These are phyloP conservation scores for Hysterangium stoloniferum DNA, from an alignment of 768 basidiomycete genomes.

Conservation along the genomic window DNA sequence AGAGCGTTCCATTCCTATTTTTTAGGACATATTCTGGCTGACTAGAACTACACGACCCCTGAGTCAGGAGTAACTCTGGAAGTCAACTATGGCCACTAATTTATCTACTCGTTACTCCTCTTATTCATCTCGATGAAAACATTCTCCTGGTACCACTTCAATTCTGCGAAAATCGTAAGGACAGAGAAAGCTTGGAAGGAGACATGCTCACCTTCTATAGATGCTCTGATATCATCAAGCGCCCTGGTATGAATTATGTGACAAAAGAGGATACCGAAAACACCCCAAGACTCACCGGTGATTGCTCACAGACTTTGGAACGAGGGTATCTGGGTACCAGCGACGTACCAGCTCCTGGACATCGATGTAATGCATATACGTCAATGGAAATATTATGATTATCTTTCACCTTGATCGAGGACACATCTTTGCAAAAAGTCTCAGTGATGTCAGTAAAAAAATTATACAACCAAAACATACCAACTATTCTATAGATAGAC, in stretches of 20 bases:
- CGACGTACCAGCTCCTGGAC: constrained; percentile 62
- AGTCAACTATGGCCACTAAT: too few relatives aligned
- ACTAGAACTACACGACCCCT: too few relatives aligned
- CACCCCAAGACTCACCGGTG: constrained; percentile 48
- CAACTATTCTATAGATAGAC: constrained; percentile 49
- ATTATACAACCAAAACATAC: constrained; percentile 32
- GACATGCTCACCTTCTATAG: constrained; percentile 52
- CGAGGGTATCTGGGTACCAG: constrained; percentile 48
- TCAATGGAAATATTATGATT: background rate
- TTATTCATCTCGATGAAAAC: too few relatives aligned
- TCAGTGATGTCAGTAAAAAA: background rate
- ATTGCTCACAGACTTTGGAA: constrained; percentile 27
- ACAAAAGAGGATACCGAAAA: background rate
- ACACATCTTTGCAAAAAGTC: constrained; percentile 50
- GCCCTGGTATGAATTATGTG: constrained; percentile 41
- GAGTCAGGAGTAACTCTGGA: too few relatives aligned
- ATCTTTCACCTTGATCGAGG: constrained; percentile 61
- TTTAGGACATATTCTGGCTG: too few relatives aligned
- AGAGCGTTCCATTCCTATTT: too few relatives aligned
- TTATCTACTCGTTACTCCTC: too few relatives aligned
- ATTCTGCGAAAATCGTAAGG: constrained; percentile 37
- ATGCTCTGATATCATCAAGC: constrained; percentile 70
- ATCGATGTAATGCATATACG: background rate
- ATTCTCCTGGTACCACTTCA: constrained; percentile 71
- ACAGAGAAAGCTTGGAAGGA: background rate